A percentile compares a stretch with the other conserved stretches of the same genome.
phyloP scores from a whole-genome alignment of 805 yeast species.

The Nakazawaea holstii region DNA sequence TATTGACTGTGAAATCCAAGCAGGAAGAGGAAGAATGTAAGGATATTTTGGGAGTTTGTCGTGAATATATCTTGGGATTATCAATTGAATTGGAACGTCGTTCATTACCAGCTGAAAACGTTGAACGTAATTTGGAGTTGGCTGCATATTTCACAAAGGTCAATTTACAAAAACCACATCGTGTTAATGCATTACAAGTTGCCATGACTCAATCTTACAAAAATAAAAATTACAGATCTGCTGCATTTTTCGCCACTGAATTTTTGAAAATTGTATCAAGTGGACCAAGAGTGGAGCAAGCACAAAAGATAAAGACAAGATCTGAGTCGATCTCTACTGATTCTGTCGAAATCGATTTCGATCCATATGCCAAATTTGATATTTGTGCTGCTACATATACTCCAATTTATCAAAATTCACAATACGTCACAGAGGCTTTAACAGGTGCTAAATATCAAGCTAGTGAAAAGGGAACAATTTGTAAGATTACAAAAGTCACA shows the following conservation, averaged over 20 bases:
- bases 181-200: slow-evolving; percentile 83
- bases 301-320: slow-evolving; percentile 71
- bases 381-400: slow-evolving; percentile 84
- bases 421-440: slow-evolving; percentile 68
- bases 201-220: slow-evolving; percentile 93
- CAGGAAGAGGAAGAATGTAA: slow-evolving; percentile 75
- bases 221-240: slow-evolving; percentile 80
- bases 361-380: slow-evolving; percentile 85
- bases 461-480: slow-evolving; percentile 71
- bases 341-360: slow-evolving; percentile 86
- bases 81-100: slow-evolving; percentile 91
- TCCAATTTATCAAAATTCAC: slow-evolving; percentile 80
- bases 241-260: slow-evolving; percentile 85
- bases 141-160: slow-evolving; percentile 95
- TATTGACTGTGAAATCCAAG: slow-evolving; percentile 63
- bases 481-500: slow-evolving; percentile 71
- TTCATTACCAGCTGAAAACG: slow-evolving; percentile 59
- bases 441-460: slow-evolving; percentile 86
- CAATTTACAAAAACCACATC: slow-evolving; percentile 75
- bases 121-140: slow-evolving; percentile 84
- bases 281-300: slow-evolving; percentile 87
- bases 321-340: slow-evolving; percentile 81
- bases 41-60: slow-evolving; percentile 67
- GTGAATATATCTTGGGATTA: slow-evolving; percentile 88
- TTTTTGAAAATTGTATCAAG: slow-evolving; percentile 62